These are phyloP conservation scores for Trichophyton rubrum DNA, from an alignment of 2,329 filamentous ascomycete species.

Conservation along the genomic window DNA sequence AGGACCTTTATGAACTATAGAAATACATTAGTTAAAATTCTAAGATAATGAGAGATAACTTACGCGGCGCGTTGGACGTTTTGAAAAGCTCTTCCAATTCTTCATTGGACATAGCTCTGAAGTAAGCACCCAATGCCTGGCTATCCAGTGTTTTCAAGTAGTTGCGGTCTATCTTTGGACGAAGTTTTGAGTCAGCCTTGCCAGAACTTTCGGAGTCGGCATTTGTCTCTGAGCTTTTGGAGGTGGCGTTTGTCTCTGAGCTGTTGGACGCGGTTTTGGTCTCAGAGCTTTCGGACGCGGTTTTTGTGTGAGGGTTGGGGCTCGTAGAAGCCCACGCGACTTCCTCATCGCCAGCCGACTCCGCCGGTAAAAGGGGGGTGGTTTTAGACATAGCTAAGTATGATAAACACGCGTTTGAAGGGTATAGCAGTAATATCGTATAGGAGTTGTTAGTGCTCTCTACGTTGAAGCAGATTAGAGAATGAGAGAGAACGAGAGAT, in stretches of 20 bases:
- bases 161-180: background rate
- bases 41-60: background rate
- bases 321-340: background rate
- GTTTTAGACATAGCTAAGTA: background rate
- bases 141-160: background rate
- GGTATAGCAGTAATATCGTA: background rate
- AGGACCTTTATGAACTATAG: background rate
- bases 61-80: background rate
- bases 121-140: background rate
- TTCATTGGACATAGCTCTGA: background rate
- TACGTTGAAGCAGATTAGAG: background rate
- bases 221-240: background rate
- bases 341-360: background rate
- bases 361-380: background rate
- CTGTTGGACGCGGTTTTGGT: background rate
- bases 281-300: background rate
- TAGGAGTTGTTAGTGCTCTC: conserved; percentile 2
- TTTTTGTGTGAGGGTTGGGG: too few species aligned
- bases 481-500: background rate
- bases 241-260: too few species aligned
- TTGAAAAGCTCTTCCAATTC: background rate
- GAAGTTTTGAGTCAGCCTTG: background rate
- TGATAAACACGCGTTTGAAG: background rate
- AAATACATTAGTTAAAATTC: conserved; percentile 2
- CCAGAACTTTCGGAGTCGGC: background rate